Percentiles rank a stretch among this genome's conserved stretches.
phyloP scores from a whole-genome alignment of 2,329 filamentous ascomycete genomes.

The Fusarium praegraminearum region DNA sequence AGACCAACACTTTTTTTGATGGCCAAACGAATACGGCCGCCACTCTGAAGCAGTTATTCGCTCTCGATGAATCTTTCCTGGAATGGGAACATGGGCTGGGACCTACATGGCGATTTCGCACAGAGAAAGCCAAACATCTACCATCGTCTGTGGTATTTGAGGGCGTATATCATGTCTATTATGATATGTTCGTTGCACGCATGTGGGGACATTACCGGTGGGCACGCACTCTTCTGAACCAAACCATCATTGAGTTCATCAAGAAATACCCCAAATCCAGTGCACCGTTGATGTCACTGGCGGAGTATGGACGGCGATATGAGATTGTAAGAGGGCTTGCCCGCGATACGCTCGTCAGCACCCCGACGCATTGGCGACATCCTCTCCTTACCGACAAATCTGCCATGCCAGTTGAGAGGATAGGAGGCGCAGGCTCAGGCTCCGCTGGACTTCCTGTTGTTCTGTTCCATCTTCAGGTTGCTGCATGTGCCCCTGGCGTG shows the following conservation, averaged over 20 bases:
- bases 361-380: constrained; percentile 65
- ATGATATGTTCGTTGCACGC: constrained; percentile 64
- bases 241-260: constrained; percentile 60
- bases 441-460: constrained; percentile 62
- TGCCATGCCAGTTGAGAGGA: constrained; percentile 52
- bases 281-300: constrained; percentile 47
- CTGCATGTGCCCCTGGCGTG: constrained; percentile 61
- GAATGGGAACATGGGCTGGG: constrained; percentile 54
- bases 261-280: constrained; percentile 56
- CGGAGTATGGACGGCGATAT: constrained; percentile 50
- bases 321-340: constrained; percentile 55
- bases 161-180: constrained; percentile 67
- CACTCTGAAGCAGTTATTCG: constrained; percentile 55
- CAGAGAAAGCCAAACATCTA: constrained; percentile 49
- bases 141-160: constrained; percentile 61
- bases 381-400: constrained; percentile 57
- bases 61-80: constrained; percentile 56
- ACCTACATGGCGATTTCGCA: constrained; percentile 55
- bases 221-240: constrained; percentile 65
- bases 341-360: constrained; percentile 60
- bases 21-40: constrained; percentile 51
- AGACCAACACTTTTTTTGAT: constrained; percentile 54
- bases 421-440: constrained; percentile 58
- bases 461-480: constrained; percentile 62
- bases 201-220: constrained; percentile 72